phyloP scores from a whole-genome alignment of 2,329 filamentous ascomycete genomes.

The Hansfordia pulvinata region DNA sequence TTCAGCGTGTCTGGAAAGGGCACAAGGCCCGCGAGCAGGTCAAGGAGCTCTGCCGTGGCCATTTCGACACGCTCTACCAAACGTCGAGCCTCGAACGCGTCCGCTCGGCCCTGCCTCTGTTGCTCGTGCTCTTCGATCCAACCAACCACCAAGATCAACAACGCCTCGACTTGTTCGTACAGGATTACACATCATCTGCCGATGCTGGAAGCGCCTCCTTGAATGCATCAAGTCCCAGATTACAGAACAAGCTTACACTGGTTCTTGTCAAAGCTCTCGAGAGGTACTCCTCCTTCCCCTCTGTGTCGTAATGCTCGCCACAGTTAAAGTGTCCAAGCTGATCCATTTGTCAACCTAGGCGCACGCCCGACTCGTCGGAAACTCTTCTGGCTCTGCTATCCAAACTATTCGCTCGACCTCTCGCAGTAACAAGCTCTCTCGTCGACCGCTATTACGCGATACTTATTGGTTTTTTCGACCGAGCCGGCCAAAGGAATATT shows the following conservation, averaged over 20 bases:
- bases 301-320: neutral
- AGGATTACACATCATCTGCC: constrained; percentile 19
- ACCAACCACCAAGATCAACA: constrained; percentile 29
- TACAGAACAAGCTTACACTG: constrained; percentile 12
- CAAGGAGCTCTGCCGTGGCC: constrained; percentile 39
- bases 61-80: constrained; percentile 47
- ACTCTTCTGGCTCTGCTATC: constrained; percentile 22
- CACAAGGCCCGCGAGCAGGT: constrained; percentile 47
- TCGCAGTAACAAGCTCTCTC: no score
- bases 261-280: constrained; percentile 14
- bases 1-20: constrained; percentile 78
- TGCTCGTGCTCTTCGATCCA: constrained; percentile 35
- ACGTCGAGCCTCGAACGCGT: constrained; percentile 17
- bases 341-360: constrained; percentile 9
- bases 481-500: constrained; percentile 7
- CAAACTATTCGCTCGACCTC: no score
- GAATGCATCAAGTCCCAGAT: constrained; percentile 6
- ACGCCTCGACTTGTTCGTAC: constrained; percentile 30
- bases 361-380: constrained; percentile 9
- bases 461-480: constrained; percentile 21
- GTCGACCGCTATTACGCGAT: constrained; percentile 24
- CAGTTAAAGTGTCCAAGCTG: no score
- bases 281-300: constrained; percentile 7
- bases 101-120: constrained; percentile 26
- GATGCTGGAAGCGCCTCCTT: neutral